Percentiles rank a stretch among this genome's conserved stretches.
phyloP scores from a whole-genome alignment of 129 eudicot genomes.

The Chrysanthemum lavandulifolium region DNA sequence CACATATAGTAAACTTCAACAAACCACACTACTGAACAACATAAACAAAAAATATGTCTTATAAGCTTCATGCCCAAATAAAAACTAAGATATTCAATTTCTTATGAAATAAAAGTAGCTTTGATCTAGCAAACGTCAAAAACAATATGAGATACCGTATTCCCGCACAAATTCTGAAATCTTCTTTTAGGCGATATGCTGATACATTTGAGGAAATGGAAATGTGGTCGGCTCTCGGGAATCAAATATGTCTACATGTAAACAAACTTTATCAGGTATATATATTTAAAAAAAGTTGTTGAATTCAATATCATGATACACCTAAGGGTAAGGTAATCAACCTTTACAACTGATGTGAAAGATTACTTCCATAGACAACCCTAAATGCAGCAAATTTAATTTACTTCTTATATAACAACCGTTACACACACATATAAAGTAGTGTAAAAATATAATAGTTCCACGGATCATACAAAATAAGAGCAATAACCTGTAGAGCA shows the following conservation, averaged over 20 bases:
- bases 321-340: conserved; percentile 60
- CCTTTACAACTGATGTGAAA: conserved; percentile 47
- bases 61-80: neutral
- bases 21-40: too few relatives aligned
- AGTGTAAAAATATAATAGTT: conserved; percentile 34
- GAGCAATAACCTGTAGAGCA: too few relatives aligned
- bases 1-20: too few relatives aligned
- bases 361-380: conserved; percentile 29
- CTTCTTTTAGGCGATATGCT: conserved; percentile 60
- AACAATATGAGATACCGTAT: conserved; percentile 35
- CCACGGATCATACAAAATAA: too few relatives aligned
- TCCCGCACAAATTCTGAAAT: conserved; percentile 54
- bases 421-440: neutral
- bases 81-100: too few relatives aligned
- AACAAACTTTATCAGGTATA: too few relatives aligned
- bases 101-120: neutral
- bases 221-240: conserved; percentile 41
- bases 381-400: too few relatives aligned
- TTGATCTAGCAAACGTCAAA: neutral
- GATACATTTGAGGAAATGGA: conserved; percentile 56
- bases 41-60: conserved; percentile 1
- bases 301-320: too few relatives aligned
- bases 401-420: too few relatives aligned
- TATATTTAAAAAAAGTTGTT: too few relatives aligned
- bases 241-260: conserved; percentile 46